phyloP scores from a whole-genome alignment of 257 asterid species.

The Salvia rosmarinus region DNA sequence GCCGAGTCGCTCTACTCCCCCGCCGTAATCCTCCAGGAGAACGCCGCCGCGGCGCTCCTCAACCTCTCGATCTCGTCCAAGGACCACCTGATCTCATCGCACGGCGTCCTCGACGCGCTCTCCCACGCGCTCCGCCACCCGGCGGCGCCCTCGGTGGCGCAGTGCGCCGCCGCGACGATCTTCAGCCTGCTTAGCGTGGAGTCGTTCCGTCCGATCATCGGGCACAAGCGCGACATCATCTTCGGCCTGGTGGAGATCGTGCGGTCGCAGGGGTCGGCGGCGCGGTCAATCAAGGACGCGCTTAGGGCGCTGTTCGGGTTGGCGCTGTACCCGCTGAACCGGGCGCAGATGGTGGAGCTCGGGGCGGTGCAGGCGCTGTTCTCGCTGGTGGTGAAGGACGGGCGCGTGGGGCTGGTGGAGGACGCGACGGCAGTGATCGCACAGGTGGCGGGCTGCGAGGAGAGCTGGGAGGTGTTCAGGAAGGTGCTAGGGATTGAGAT shows the following conservation, averaged over 20 bases:
- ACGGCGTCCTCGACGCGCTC: slow-evolving; percentile 87
- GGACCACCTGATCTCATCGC: slow-evolving; percentile 71
- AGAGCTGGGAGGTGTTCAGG: slow-evolving; percentile 77
- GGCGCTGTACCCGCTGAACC: slow-evolving; percentile 68
- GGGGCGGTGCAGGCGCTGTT: slow-evolving; percentile 80
- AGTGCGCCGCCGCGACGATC: slow-evolving; percentile 86
- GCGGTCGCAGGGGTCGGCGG: slow-evolving; percentile 53
- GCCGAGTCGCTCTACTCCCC: slow-evolving; percentile 88
- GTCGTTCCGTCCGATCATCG: slow-evolving; percentile 67
- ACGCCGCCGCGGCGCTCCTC: slow-evolving; percentile 85
- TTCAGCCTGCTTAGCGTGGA: slow-evolving; percentile 71
- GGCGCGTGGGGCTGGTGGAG: slow-evolving; percentile 73
- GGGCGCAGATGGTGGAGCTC: slow-evolving; percentile 76
- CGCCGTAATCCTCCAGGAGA: slow-evolving; percentile 59
- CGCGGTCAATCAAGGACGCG: slow-evolving; percentile 79
- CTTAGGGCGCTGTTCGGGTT: slow-evolving; percentile 77
- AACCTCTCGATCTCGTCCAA: slow-evolving; percentile 84
- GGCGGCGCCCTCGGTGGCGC: slow-evolving; percentile 63
- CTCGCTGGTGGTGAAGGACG: slow-evolving; percentile 68
- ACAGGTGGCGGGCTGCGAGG: slow-evolving; percentile 88
- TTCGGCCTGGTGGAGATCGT: slow-evolving; percentile 78
- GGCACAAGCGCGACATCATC: slow-evolving; percentile 84
- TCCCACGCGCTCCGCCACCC: slow-evolving; percentile 93
- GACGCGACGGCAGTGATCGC: slow-evolving; percentile 97
- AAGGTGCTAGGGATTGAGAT: slow-evolving; percentile 69